Percentiles rank a stretch among this genome's conserved stretches.
These are phyloP conservation scores for Gleditsia sinensis DNA, from an alignment of 306 rosid genomes.

Conservation along the genomic window DNA sequence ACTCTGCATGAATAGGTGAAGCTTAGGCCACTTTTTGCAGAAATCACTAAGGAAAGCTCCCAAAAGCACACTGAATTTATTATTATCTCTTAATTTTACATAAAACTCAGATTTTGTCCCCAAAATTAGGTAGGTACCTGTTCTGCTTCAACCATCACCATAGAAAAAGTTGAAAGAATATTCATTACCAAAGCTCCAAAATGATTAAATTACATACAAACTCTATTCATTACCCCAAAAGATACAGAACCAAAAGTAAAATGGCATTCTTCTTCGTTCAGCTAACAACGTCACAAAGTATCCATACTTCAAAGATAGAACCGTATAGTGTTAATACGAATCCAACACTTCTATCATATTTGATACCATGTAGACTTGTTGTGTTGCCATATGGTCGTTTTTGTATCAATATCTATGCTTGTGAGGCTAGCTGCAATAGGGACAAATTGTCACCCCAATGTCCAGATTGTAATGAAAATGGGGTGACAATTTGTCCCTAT, in stretches of 20 bases:
- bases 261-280: constrained; percentile 1
- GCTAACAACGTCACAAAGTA: too few species aligned
- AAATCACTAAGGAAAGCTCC: not conserved
- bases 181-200: constrained; percentile 14
- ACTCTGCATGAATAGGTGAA: not conserved
- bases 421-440: constrained; percentile 68
- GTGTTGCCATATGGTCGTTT: too few species aligned
- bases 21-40: not conserved
- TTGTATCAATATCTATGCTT: too few species aligned
- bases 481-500: constrained; percentile 73
- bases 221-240: not conserved
- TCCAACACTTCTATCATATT: too few species aligned
- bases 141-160: not conserved
- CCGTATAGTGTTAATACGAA: too few species aligned
- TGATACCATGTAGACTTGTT: too few species aligned
- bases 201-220: constrained; percentile 34
- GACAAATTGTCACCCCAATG: constrained; percentile 76
- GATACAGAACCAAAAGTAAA: not conserved
- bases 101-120: constrained; percentile 20
- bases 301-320: too few species aligned
- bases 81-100: constrained; percentile 21
- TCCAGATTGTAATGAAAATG: constrained; percentile 79
- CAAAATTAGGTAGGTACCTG: not conserved
- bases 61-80: constrained; percentile 28
- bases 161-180: constrained; percentile 43